Evolutionary conservation across 306 rosid genomes (phyloP), one percentile per base, ranked within the genome.

Genomic region (Pterocarpus santalinus): DNA sequence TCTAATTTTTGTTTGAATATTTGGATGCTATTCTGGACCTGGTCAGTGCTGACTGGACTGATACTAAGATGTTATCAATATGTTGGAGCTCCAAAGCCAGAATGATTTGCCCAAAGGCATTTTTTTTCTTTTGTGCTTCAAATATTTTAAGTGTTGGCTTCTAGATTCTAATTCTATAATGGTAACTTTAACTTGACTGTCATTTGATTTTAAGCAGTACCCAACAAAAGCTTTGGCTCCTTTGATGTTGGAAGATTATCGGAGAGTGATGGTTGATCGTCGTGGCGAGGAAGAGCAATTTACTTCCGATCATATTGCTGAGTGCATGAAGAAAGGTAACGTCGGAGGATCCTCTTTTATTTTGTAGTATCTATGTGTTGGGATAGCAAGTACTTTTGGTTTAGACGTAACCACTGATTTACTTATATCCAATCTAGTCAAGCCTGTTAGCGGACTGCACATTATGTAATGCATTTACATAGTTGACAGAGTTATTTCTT

Each of bases 141-240:
- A 63, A 77, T 69, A 17, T 63, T 77, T 71, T 7, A 12, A 65
- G 46, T 17, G 41, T 68, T n/a, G 75, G n/a, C 61, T 65, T 73
- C 52, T 5, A 38, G 36, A 47, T 77, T 57, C 56, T 34, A 51
- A 32, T 55, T 74, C 43, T 70, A 70, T 43, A n/a, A 6, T 75
- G 8, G 13, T 15, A 8, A 52, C 17, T 65, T 38, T 80, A 44
- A 58, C 77, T 77, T 77, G 39, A 58, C 32, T 74, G 30, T 33
- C 72, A 22, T 83, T 71, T 61, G 11, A 68, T 55, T 58, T 78
- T 75, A 47, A n/a, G 85, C 86, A 95, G 99, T 93, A 93, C 78
- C 99, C 99, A 43, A 95, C 99, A 36, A 91, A 93, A 90, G 97
- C 97, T 72, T 83, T 95, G 86, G 82, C 97, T 78, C 97, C 99